Base-by-base conservation (phyloP, 768 basidiomycete species). In the Pleurotus cornucopiae region DNA sequence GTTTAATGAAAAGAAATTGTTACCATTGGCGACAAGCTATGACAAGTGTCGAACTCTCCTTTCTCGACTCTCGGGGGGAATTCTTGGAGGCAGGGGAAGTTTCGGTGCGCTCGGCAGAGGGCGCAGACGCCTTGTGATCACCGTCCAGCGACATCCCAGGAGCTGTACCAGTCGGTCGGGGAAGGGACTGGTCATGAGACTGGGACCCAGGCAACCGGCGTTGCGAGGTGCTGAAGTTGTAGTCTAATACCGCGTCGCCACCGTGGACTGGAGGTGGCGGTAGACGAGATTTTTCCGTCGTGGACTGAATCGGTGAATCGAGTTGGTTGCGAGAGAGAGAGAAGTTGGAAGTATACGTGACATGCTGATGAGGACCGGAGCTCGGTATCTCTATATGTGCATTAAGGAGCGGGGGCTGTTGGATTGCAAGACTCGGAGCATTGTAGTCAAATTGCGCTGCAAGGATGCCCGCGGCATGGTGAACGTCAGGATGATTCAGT, bases 21-120 rank as follows among this genome's bases (percentile, higher is more conserved):
- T 68, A 91, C 89, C 89, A 91, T 69, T 89, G 88, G 59, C 84
- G 84, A 76, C 89, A 91, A 61, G 89, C 89, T 73, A 91, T 89
- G 71, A 91, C 89, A 65, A 83, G 80, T 62, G 75, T 80, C 9
- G 86, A 84, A 72, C 75, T 73, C 69, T 84, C 80, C 68, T 79
- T 84, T 65, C 81, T 79, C 58, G 75, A 57, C 54, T 70, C 71
- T 66, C 66, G 73, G 61, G 68, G 69, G 57, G 64, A 66, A 62
- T 59, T 67, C 51, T 68, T 53, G 52, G 47, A 43, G 57, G 64
- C 65, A 51, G 66, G 67, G 55, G 68, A 71, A 68, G 62, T 57
- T 63, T 76, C 73, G 63, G 66, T 61, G 60, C 60, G 70, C 53
- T 69, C 69, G 56, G 66, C 61, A 59, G 71, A 62, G 60, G 70